Base-by-base conservation (phyloP, 2,329 filamentous ascomycete genomes). In the Tolypocladium ovalisporum region DNA sequence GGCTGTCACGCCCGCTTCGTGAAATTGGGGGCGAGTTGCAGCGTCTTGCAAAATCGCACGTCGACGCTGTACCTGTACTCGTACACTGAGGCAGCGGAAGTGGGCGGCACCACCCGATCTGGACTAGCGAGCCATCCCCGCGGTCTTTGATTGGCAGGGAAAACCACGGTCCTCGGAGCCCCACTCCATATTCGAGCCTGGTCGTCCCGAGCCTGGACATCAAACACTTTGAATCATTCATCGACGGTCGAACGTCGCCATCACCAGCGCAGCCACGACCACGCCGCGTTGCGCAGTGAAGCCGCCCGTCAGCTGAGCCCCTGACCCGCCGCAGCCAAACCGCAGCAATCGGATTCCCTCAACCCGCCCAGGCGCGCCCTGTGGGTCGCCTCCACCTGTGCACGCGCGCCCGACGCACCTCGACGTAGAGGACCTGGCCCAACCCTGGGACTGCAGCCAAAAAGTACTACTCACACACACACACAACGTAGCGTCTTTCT, bases 401-500 rank as follows among this genome's bases (percentile, higher is more conserved):
- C 55, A 40, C 55, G 27, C 49, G 55, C 47, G 54, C 54, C n/a
- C 47, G 19, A 15, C 17, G 47, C 55, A 37, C 49, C 22, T n/a
- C 51, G 37, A 32, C 51, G 10, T 22, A 39, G 53, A 39, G 54
- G 53, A 39, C 13, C 29, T 55, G 34, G 35, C 24, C 42, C 52
- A 55, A 24, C 36, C 56, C 22, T 37, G 44, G 52, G 44, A 58
- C 54, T 54, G 52, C 49, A 58, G 57, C 57, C 55, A 64, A 67
- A 70, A 69, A 71, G 71, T 73, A 73, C 64, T 70, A 63, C 69
- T 72, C 68, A 72, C 67, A 35, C 47, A 34, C 47, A 34, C 29
- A 35, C 47, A 52, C 69, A 70, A 64, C 65, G 62, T 66, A 70
- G 69, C 68, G 66, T 71, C 68, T 70, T 72, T 67, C 71, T 70